Evolutionary conservation across 495 filamentous ascomycete genomes (phyloP), one percentile per base, ranked within the genome.

Genomic region (Hypoxylon perforatum): DNA sequence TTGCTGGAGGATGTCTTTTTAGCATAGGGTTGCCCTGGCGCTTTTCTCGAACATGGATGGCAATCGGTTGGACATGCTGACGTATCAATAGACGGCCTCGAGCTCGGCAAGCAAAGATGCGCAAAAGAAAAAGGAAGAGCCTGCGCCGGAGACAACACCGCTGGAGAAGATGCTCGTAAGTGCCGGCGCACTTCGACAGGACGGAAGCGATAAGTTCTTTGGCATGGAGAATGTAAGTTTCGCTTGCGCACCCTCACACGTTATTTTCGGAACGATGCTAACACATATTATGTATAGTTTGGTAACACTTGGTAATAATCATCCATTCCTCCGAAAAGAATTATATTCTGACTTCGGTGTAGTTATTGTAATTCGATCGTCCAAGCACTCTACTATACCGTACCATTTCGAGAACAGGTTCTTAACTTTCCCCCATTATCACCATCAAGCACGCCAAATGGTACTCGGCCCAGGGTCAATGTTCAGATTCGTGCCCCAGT

Each of bases 341-440:
- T 19, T 28, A 14, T 47, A n/a, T 11, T 52, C 76, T 82, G 46
- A 82, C 70, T 23, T 15, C 12, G 12, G 33, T 33, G 52, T 61
- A 97, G 93, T 71, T 99, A 99, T 76, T 96, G 92, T 80, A 99
- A 98, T 75, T 99, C 95, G 10, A 97, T 99, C 70, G 82, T 99
- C 65, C 95, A 99, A 82, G 96, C 93, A 67, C 87, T 99, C 50
- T 98, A 95, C 76, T 97, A 93, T 78, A 97, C 95, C 2, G 91
- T 91, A 42, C 91, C 93, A 8, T 98, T 99, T 77, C 91, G 96
- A 80, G 92, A 97, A 82, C 87, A 93, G 65, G 95, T 98, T 57
- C 87, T 98, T 74, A 95, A 92, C 68, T 98, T 95, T 73, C 95
- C 96, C 8, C 85, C 77, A n/a, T 69, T 79, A 47, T 76, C 80